Percentiles rank a stretch among this genome's conserved stretches.
phyloP scores from a whole-genome alignment of 1,284 basidiomycete genomes.

The Sporisorium graminicola region DNA sequence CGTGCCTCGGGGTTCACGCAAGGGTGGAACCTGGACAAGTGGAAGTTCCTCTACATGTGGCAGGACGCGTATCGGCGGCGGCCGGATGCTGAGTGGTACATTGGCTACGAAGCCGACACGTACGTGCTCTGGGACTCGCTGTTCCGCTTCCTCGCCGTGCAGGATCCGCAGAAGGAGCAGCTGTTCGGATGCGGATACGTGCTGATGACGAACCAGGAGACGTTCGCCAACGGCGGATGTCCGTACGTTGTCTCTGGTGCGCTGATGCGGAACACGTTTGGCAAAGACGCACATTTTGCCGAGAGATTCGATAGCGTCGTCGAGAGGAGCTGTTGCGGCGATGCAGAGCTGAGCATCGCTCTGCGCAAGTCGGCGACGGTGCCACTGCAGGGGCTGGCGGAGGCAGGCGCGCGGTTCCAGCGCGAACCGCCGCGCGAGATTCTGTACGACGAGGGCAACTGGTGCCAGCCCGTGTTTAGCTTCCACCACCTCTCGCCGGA shows the following conservation, averaged over 20 bases:
- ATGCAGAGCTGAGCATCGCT: conserved; percentile 41
- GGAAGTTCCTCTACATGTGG: conserved; percentile 51
- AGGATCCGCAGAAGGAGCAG: conserved; percentile 18
- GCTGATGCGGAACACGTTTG: conserved; percentile 34
- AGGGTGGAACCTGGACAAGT: conserved; percentile 42
- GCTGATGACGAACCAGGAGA: conserved; percentile 19
- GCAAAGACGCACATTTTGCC: conserved; percentile 22
- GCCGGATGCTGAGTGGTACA: conserved; percentile 35
- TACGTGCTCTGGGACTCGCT: conserved; percentile 35
- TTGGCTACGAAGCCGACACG: conserved; percentile 46
- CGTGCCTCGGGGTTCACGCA: conserved; percentile 2
- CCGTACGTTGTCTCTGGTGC: conserved; percentile 38
- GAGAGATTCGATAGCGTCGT: conserved; percentile 24
- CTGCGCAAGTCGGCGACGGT: conserved; percentile 18
- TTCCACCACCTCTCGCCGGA: conserved; percentile 37
- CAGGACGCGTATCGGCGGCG: conserved; percentile 28
- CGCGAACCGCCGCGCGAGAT: conserved; percentile 24
- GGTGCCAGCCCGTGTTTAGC: conserved; percentile 31
- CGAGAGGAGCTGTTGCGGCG: conserved; percentile 33
- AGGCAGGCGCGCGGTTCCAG: conserved; percentile 25
- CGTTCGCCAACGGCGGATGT: conserved; percentile 41
- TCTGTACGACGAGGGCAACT: conserved; percentile 21
- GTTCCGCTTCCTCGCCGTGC: conserved; percentile 23
- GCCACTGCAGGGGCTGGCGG: conserved; percentile 14
- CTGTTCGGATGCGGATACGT: conserved; percentile 30